Conservation (phyloP, 2,329 filamentous ascomycete genomes). For the Claviceps capensis region DNA sequence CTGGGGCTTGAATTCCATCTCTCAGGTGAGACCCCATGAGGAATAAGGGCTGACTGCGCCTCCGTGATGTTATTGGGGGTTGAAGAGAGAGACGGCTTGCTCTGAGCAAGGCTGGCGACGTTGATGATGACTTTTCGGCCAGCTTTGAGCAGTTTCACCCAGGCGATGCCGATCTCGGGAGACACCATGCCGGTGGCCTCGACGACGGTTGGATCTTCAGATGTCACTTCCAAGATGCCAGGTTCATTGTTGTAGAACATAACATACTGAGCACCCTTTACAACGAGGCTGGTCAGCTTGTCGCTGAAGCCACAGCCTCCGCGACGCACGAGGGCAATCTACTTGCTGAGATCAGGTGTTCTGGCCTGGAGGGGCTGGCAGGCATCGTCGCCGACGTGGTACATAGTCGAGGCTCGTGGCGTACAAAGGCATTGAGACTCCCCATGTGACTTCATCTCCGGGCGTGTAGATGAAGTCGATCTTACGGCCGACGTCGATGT, state of each 20-base stretch:
- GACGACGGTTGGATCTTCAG: conserved; percentile 15
- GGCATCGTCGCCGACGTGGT: conserved; percentile 18
- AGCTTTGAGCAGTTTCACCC: conserved; percentile 24
- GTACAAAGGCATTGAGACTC: conserved; percentile 15
- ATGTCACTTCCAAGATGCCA: conserved; percentile 14
- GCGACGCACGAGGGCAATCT: conserved; percentile 40
- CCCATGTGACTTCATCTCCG: conserved; percentile 5
- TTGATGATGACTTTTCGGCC: conserved; percentile 20
- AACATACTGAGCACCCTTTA: conserved; percentile 43
- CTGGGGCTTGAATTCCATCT: conserved; percentile 41
- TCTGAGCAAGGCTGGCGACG: neutral
- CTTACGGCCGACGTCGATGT: conserved; percentile 11
- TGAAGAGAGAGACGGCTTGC: neutral
- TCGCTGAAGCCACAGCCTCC: neutral
- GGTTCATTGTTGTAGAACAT: conserved; percentile 44
- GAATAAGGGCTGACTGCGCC: conserved; percentile 38
- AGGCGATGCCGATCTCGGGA: conserved; percentile 30
- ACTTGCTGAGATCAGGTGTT: conserved; percentile 36
- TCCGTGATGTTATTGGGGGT: conserved; percentile 20
- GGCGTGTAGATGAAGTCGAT: neutral
- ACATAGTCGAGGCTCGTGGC: conserved; percentile 15
- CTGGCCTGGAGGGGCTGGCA: conserved; percentile 25
- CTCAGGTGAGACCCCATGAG: conserved; percentile 47
- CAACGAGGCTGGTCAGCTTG: neutral
- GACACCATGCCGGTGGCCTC: conserved; percentile 14